A percentile compares a stretch with the other conserved stretches of the same genome.
Conservation (phyloP, 2,329 filamentous ascomycete species). For the Penicillium brevicompactum region DNA sequence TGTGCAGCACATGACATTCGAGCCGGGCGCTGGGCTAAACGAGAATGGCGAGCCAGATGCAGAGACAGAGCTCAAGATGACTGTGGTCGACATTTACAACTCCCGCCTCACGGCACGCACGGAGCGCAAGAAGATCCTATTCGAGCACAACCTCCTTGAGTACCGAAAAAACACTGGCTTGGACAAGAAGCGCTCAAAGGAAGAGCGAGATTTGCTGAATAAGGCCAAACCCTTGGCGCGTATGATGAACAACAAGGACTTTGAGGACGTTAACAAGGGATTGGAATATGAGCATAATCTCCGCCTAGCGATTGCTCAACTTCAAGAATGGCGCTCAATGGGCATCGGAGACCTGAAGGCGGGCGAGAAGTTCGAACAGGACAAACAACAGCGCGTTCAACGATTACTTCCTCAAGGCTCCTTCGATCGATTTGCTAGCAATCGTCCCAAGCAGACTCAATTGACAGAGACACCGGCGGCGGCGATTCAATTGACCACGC, state of each 20-base stretch:
- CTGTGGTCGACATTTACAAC: slow-evolving; percentile 98
- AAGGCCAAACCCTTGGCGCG: slow-evolving; percentile 94
- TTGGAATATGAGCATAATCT: slow-evolving; percentile 89
- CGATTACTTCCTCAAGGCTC: slow-evolving; percentile 69
- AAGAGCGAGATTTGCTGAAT: slow-evolving; percentile 86
- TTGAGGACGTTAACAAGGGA: slow-evolving; percentile 80
- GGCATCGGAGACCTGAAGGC: slow-evolving; percentile 81
- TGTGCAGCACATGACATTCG: slow-evolving; percentile 97
- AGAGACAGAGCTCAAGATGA: slow-evolving; percentile 96
- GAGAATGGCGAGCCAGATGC: slow-evolving; percentile 86
- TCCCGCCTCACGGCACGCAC: slow-evolving; percentile 84
- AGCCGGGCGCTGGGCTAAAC: slow-evolving; percentile 91
- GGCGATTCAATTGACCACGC: slow-evolving; percentile 74
- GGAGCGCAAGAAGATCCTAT: slow-evolving; percentile 93
- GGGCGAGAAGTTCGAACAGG: slow-evolving; percentile 89
- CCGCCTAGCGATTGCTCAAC: slow-evolving; percentile 81
- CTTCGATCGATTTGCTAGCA: slow-evolving; percentile 80
- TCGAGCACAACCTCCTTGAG: slow-evolving; percentile 90
- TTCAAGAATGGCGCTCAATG: slow-evolving; percentile 90
- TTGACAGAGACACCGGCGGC: slow-evolving; percentile 72
- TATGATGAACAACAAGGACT: slow-evolving; percentile 94
- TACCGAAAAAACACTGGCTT: slow-evolving; percentile 86
- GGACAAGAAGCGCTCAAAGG: slow-evolving; percentile 95
- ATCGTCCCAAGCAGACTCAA: slow-evolving; percentile 70
- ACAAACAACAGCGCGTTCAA: slow-evolving; percentile 77